These are phyloP conservation scores for Nigrospora sphaerica DNA, from an alignment of 2,329 filamentous ascomycete species.

Conservation along the genomic window DNA sequence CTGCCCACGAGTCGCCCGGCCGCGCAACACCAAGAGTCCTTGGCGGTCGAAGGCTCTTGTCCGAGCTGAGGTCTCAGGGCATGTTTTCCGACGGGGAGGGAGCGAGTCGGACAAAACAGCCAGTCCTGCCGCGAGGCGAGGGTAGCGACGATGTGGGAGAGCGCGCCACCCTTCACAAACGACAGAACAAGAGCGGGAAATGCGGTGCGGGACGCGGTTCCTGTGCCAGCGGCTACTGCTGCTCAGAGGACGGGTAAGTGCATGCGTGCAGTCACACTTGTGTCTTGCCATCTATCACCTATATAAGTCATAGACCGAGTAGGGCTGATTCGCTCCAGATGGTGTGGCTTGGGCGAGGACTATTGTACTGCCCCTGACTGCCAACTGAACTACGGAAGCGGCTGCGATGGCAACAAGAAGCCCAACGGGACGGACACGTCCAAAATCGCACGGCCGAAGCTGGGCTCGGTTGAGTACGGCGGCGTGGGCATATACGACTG, in stretches of 20 bases:
- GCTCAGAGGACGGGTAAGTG: constrained; percentile 22
- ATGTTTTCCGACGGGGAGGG: not conserved
- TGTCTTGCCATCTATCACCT: not conserved
- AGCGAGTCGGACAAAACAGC: not conserved
- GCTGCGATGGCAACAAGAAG: constrained; percentile 38
- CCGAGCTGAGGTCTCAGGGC: constrained; percentile 8
- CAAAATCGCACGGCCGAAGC: constrained; percentile 32
- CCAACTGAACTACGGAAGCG: constrained; percentile 34
- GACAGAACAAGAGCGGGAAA: constrained; percentile 15
- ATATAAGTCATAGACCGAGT: no score
- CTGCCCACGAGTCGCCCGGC: constrained; percentile 13
- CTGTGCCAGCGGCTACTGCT: constrained; percentile 20
- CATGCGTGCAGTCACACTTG: not conserved
- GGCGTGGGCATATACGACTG: constrained; percentile 44
- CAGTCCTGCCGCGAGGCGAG: not conserved
- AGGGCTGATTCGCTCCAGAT: constrained; percentile 8
- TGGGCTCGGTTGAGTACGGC: constrained; percentile 37
- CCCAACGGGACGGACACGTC: constrained; percentile 38
- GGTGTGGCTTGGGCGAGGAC: constrained; percentile 15
- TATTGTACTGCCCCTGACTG: constrained; percentile 23
- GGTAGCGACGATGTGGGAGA: constrained; percentile 1
- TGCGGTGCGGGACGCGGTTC: constrained; percentile 16
- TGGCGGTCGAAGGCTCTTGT: constrained; percentile 18
- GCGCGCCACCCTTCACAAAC: constrained; percentile 10
- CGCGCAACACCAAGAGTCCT: constrained; percentile 15